Evolutionary conservation across 2,329 filamentous ascomycete genomes (phyloP), one percentile per base, ranked within the genome.

Genomic region (Botrytis cinerea): DNA sequence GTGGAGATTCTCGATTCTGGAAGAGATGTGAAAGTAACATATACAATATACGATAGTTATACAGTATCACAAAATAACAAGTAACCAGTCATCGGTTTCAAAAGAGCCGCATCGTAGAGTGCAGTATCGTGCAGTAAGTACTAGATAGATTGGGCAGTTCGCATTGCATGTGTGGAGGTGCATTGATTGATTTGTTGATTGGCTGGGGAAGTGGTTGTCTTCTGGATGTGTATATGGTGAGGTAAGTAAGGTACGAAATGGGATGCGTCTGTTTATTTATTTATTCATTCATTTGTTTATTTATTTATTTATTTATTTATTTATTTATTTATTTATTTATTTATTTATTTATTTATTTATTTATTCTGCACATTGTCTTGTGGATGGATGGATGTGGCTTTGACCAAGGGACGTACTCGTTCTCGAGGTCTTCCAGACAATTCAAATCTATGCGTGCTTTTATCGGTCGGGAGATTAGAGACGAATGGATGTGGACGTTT

Each of bases 1-100:
- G 38, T 62, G 60, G 60, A 43, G 60, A 43, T 62, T 43, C 25
- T 62, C 28, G 60, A 62, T 62, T 43, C 25, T 62, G 60, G 12
- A 62, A 57, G 51, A 57, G n/a, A 62, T 43, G 61, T 63, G 61
- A 63, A 43, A 32, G 20, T 63, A 28, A 28, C 12, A 28, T 45
- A 43, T 63, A 18, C 25, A 45, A 60, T 4, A 18, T 9, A 32
- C 7, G 7, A 38, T 38, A 35, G 35, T 35, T 35, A 35, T n/a
- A n/a, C 7, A 5, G 28, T 18, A 22, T 28, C n/a, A 43, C 1
- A 45, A 45, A 40, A 16, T 40, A 35, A 40, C 22, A 35, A 40
- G 35, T n/a, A 25, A 28, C 28, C 16, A n/a, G n/a, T 57, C 6
- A 1, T 3, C 7, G 38, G n/a, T n/a, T 54, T n/a, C 25, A n/a